Base-by-base conservation (phyloP, 495 filamentous ascomycete species). In the Recurvomyces mirabilis region DNA sequence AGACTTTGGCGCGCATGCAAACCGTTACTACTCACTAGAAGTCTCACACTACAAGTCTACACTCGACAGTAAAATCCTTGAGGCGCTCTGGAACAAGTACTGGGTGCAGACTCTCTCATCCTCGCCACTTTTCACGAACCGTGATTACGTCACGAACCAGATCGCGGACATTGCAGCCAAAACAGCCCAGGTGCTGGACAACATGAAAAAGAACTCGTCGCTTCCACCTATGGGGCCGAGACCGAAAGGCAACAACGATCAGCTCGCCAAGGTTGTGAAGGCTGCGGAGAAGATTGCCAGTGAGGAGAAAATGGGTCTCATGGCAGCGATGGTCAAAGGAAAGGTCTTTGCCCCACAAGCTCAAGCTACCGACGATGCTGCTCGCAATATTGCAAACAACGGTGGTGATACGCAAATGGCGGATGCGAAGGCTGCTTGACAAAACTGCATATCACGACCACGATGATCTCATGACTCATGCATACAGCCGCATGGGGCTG, bases 71-170 rank as follows among this genome's bases (percentile, higher is more conserved):
- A 77, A 84, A 49, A 69, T 96, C 22, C 68, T 99, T 5, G 86
- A 88, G 51, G 71, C 84, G 32, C 70, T 99, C 40, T 99, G 93
- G 93, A 95, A 94, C 63, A 99, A 99, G 60, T 99, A 99, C 67
- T 99, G 93, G 93, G 89, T 96, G 19, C 79, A 87, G 46, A 99
- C 93, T 19, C 74, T 99, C n/a, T 88, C 84, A n/a, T 84, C 94
- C 59, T 88, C 76, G 52, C 89, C 93, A 33, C 72, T 96, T 9
- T 81, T 94, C 51, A 84, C 86, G 32, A 95, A 94, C 54, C 81
- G 89, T 50, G 91, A 95, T 49, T 99, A 86, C 59, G 78, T 78
- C 39, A 93, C 79, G 53, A 89, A 87, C 60, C 89, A 94, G 63
- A 94, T 99, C 65, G 63, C 76, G 36, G 93, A 99, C 64, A 68